Percentiles rank a stretch among this genome's conserved stretches.
phyloP scores from a whole-genome alignment of 2,329 filamentous ascomycete species.

The Penicillium rolfsii region DNA sequence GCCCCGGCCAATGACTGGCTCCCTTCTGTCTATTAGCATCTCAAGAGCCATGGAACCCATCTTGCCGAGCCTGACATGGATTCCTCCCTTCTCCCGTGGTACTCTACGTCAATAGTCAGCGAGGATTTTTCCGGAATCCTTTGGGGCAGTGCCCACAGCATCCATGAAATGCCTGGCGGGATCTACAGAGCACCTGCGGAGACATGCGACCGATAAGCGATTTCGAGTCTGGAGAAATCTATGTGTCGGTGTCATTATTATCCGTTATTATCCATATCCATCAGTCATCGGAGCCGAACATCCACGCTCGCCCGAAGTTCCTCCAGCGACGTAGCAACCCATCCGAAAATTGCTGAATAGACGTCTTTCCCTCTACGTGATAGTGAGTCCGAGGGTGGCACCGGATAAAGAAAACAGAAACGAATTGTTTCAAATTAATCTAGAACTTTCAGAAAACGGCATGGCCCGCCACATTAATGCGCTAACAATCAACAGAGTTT shows the following conservation, averaged over 20 bases:
- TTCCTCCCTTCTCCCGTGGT: background rate
- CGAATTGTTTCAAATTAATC: background rate
- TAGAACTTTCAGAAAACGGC: slow-evolving; percentile 7
- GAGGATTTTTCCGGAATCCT: slow-evolving; percentile 15
- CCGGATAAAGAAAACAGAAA: background rate
- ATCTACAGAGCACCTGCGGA: slow-evolving; percentile 6
- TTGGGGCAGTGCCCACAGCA: slow-evolving; percentile 10
- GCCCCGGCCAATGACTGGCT: slow-evolving; percentile 3
- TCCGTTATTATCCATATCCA: slow-evolving; percentile 11
- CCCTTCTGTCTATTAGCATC: background rate
- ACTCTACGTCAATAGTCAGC: slow-evolving; percentile 4
- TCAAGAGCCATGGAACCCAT: background rate
- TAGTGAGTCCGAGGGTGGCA: background rate
- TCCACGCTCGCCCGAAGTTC: background rate
- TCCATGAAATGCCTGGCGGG: background rate
- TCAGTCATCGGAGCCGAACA: slow-evolving; percentile 16
- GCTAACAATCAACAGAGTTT: slow-evolving; percentile 11
- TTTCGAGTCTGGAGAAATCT: slow-evolving; percentile 9
- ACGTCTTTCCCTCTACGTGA: background rate
- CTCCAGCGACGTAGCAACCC: background rate
- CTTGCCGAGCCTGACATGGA: slow-evolving; percentile 4
- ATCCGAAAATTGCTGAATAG: background rate
- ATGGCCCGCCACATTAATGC: background rate
- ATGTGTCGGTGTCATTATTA: background rate
- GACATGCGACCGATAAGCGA: slow-evolving; percentile 13